Conservation (phyloP, 331 rosid genomes). For the Prunus yedoensis region DNA sequence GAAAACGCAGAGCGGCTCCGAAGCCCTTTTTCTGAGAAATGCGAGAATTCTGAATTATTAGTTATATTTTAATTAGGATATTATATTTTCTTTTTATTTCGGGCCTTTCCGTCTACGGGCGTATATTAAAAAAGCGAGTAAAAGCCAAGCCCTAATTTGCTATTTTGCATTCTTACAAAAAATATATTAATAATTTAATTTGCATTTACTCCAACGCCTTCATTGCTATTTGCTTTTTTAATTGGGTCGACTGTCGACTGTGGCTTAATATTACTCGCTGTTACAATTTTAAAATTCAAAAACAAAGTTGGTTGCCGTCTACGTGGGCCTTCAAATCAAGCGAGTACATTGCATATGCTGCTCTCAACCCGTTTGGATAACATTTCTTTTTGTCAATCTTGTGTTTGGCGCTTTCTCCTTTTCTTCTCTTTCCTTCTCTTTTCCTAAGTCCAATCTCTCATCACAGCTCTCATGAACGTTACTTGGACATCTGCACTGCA, state of each 20-base stretch:
- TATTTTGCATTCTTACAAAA: constrained; percentile 6
- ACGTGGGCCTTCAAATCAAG: background rate
- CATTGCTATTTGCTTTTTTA: background rate
- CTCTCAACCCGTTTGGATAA: background rate
- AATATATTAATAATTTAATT: constrained; percentile 2
- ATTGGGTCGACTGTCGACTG: background rate
- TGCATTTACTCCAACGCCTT: constrained; percentile 13
- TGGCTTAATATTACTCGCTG: background rate
- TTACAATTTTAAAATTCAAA: background rate
- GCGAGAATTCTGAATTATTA: constrained; percentile 31
- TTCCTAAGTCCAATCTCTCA: background rate
- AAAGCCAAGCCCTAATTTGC: constrained; percentile 12
- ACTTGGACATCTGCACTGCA: too few relatives aligned
- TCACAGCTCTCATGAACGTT: too few relatives aligned
- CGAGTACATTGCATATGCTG: background rate
- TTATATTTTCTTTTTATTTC: constrained; percentile 1
- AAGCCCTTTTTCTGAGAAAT: constrained; percentile 32
- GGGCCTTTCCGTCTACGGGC: constrained; percentile 17
- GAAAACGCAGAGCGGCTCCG: constrained; percentile 30
- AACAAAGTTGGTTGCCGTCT: background rate
- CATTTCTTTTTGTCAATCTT: background rate
- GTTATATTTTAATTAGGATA: constrained; percentile 20
- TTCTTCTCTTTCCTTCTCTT: background rate
- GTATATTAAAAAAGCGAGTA: constrained; percentile 3
- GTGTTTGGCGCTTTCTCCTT: too few relatives aligned